phyloP scores from a whole-genome alignment of 2,329 filamentous ascomycete species.

The Hawksworthiomyces lignivorus region DNA sequence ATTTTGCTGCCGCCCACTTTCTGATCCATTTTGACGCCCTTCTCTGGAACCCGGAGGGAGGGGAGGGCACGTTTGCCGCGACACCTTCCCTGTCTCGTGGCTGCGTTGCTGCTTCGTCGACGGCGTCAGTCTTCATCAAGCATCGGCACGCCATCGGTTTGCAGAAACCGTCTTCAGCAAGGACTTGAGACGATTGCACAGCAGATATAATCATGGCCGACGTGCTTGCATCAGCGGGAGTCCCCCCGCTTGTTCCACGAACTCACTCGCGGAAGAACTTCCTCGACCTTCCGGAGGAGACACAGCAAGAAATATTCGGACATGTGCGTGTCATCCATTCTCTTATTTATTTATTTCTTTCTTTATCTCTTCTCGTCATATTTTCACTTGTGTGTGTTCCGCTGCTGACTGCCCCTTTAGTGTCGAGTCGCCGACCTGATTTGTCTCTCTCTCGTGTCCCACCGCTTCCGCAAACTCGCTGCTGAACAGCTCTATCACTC shows the following conservation, averaged over 20 bases:
- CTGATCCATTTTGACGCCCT: too few relatives aligned
- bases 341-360: neutral
- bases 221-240: neutral
- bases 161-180: too few relatives aligned
- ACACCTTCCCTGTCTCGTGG: too few relatives aligned
- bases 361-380: neutral
- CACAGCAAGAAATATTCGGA: conserved; percentile 39
- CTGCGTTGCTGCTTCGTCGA: too few relatives aligned
- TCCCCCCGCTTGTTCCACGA: neutral
- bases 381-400: neutral
- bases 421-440: conserved; percentile 41
- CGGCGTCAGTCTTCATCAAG: neutral
- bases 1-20: too few relatives aligned
- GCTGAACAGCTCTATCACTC: conserved; percentile 51
- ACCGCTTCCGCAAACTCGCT: conserved; percentile 49
- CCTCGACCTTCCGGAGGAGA: conserved; percentile 38
- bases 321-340: conserved; percentile 28
- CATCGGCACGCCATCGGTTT: too few relatives aligned
- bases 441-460: conserved; percentile 50
- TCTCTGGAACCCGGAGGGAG: too few relatives aligned
- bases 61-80: too few relatives aligned
- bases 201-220: too few relatives aligned
- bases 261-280: conserved; percentile 22
- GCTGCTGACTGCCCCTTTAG: conserved; percentile 23
- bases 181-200: too few relatives aligned